Conservation (phyloP, 306 rosid genomes). For the Astragalus membranaceus region DNA sequence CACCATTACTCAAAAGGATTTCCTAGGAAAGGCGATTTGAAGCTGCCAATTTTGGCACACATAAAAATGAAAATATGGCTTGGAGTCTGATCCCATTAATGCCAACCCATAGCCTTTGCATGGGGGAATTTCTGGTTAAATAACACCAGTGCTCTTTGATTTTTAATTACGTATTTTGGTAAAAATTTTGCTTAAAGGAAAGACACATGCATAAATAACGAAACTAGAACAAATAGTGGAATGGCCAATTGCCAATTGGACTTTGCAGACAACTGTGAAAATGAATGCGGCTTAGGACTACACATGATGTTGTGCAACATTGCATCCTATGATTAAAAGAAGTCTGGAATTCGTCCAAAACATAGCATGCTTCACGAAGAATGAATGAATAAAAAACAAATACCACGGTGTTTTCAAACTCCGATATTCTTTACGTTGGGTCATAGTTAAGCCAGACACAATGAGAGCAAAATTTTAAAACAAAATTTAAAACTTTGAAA, state of each 20-base stretch:
- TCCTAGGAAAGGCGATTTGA: too few relatives aligned
- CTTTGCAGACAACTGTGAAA: conserved; percentile 7
- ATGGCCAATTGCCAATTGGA: not conserved
- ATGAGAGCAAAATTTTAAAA: conserved; percentile 10
- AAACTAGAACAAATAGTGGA: not conserved
- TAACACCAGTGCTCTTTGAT: not conserved
- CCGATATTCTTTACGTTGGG: too few relatives aligned
- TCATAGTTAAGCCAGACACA: not conserved
- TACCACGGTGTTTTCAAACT: not conserved
- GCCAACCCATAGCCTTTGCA: too few relatives aligned
- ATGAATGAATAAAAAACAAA: too few relatives aligned
- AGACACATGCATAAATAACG: not conserved
- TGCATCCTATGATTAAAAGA: too few relatives aligned
- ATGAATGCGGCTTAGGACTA: conserved; percentile 13
- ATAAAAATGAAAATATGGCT: too few relatives aligned
- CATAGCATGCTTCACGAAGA: too few relatives aligned
- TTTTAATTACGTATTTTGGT: not conserved
- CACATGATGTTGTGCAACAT: not conserved
- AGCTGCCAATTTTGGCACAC: too few relatives aligned
- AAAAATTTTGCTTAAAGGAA: not conserved
- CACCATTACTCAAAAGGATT: too few relatives aligned
- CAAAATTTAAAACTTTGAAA: conserved; percentile 7
- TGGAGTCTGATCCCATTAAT: too few relatives aligned
- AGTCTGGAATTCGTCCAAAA: too few relatives aligned
- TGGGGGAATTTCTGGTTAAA: too few relatives aligned